phyloP scores from a whole-genome alignment of 2,329 filamentous ascomycete genomes.

The Bipolaris sorokiniana region DNA sequence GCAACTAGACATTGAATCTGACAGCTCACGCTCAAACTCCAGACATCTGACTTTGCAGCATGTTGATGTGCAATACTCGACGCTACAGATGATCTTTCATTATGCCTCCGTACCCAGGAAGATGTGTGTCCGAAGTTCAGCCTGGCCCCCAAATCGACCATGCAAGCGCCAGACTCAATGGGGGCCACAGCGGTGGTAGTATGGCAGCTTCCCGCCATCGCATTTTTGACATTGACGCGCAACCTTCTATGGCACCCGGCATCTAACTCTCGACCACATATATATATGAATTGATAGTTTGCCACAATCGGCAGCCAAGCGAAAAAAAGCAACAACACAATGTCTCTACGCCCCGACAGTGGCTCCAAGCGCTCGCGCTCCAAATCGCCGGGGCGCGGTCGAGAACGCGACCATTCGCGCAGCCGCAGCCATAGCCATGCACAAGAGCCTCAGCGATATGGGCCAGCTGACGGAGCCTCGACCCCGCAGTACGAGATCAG shows the following conservation, averaged over 20 bases:
- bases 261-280: conserved; percentile 6
- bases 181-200: conserved; percentile 10
- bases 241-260: conserved; percentile 2
- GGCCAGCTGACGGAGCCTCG: conserved; percentile 40
- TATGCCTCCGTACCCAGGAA: not conserved
- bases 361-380: conserved; percentile 50
- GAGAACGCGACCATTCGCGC: conserved; percentile 49
- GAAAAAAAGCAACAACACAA: conserved; percentile 19
- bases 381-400: conserved; percentile 50
- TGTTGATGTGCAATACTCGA: not conserved
- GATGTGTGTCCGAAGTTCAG: not conserved
- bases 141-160: conserved; percentile 23
- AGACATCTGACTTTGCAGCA: not conserved
- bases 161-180: conserved; percentile 16
- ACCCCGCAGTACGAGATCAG: conserved; percentile 51
- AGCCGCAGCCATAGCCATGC: conserved; percentile 51
- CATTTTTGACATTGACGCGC: conserved; percentile 20
- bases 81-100: not conserved
- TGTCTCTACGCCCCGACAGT: conserved; percentile 53
- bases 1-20: not conserved
- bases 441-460: conserved; percentile 44
- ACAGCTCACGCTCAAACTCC: not conserved
- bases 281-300: conserved; percentile 4
- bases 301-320: not conserved
- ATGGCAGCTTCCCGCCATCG: conserved; percentile 27